Conservation (phyloP, 2,329 filamentous ascomycete species). For the Talaromyces islandicus region DNA sequence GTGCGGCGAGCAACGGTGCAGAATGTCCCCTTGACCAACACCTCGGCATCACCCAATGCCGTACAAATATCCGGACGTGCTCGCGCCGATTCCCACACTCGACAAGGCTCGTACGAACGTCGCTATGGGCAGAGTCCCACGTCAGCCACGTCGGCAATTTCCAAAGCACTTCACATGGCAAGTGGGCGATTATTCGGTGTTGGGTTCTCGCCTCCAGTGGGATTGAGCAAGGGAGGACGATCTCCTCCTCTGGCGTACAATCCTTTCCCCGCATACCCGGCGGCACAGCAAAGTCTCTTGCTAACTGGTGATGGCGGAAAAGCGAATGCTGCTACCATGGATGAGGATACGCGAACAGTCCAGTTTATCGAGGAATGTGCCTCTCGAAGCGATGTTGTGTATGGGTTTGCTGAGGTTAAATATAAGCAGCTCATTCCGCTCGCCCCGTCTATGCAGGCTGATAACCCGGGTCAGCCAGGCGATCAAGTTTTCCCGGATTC, state of each 20-base stretch:
- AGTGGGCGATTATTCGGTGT: slow-evolving; percentile 56
- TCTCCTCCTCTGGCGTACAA: slow-evolving; percentile 48
- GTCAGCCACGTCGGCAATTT: slow-evolving; percentile 84
- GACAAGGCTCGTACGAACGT: slow-evolving; percentile 74
- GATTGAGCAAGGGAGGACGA: slow-evolving; percentile 39
- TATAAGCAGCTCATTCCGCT: slow-evolving; percentile 94
- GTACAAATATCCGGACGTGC: slow-evolving; percentile 68
- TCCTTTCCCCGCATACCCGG: slow-evolving; percentile 79
- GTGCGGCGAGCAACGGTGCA: slow-evolving; percentile 74
- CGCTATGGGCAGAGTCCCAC: slow-evolving; percentile 66
- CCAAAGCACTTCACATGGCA: slow-evolving; percentile 90
- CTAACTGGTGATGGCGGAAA: slow-evolving; percentile 58
- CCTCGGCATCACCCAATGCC: slow-evolving; percentile 59
- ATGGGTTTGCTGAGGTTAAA: slow-evolving; percentile 96
- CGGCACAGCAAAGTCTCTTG: slow-evolving; percentile 63
- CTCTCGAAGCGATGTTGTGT: slow-evolving; percentile 90
- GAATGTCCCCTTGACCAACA: slow-evolving; percentile 61
- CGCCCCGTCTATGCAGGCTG: slow-evolving; percentile 58
- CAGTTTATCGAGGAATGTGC: slow-evolving; percentile 87
- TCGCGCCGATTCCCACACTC: slow-evolving; percentile 60
- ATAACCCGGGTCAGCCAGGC: slow-evolving; percentile 23
- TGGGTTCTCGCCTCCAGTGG: slow-evolving; percentile 45
- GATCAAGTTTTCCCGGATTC: slow-evolving; percentile 37
- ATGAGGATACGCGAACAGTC: slow-evolving; percentile 74
- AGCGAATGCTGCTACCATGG: slow-evolving; percentile 46